A percentile compares a stretch with the other conserved stretches of the same genome.
These are phyloP conservation scores for Verticillium klebahnii DNA, from an alignment of 2,329 filamentous ascomycete species.

Conservation along the genomic window DNA sequence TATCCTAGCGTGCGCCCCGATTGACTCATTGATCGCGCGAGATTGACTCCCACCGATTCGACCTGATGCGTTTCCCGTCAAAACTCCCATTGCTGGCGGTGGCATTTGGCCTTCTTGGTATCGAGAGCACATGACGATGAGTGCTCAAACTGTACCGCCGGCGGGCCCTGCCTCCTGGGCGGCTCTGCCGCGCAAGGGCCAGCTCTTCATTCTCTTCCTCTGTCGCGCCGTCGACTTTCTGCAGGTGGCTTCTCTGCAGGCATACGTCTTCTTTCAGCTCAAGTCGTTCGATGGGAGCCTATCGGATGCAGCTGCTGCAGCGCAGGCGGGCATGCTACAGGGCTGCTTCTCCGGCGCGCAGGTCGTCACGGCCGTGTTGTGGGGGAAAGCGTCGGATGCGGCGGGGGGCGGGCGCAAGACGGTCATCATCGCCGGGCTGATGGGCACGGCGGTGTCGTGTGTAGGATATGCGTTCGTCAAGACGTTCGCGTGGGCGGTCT, in stretches of 20 bases:
- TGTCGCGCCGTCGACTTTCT: conserved; percentile 70
- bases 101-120: too few species aligned
- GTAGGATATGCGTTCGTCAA: conserved; percentile 68
- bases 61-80: too few species aligned
- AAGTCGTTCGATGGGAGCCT: conserved; percentile 57
- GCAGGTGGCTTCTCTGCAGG: conserved; percentile 63
- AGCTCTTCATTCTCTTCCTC: conserved; percentile 65
- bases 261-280: conserved; percentile 74
- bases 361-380: conserved; percentile 68
- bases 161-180: conserved; percentile 50
- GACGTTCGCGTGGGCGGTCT: conserved; percentile 57
- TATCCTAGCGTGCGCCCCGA: too few species aligned
- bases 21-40: too few species aligned
- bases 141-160: background rate
- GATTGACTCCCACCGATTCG: too few species aligned
- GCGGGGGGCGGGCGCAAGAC: conserved; percentile 60
- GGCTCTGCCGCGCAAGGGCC: conserved; percentile 65
- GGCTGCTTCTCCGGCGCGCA: conserved; percentile 70
- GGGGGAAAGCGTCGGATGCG: conserved; percentile 18
- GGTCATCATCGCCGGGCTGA: conserved; percentile 64
- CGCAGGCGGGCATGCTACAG: conserved; percentile 43
- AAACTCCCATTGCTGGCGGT: too few species aligned
- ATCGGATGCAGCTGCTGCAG: conserved; percentile 51
- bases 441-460: conserved; percentile 62
- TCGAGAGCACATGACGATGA: background rate